Base-by-base conservation (phyloP, 1,284 basidiomycete species). In the Puccinia hordei region DNA sequence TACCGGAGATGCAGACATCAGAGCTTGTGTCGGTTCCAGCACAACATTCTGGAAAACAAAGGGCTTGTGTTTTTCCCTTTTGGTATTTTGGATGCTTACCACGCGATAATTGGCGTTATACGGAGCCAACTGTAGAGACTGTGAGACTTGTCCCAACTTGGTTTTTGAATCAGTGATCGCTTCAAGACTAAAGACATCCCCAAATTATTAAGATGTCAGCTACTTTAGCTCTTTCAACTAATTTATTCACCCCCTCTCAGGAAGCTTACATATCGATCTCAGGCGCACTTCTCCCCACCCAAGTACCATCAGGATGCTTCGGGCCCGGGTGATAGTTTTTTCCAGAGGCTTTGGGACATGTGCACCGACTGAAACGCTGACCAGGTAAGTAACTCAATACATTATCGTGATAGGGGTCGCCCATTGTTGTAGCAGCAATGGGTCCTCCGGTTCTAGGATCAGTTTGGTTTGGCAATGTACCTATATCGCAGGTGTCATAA, bases 391-490 rank as follows among this genome's bases (percentile, higher is more conserved):
- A 86, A 66, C 82, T 83, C 15, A 85, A 83, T n/a, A 76, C 79
- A 24, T 82, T 82, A 44, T 81, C 53, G 53, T 84, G 81, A 71
- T 85, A 84, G 0, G 33, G 73, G 55, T 72, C 72, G 4, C 84
- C 84, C 6, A 81, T 81, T 13, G 72, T 71, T 76, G 82, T 82
- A 10, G 82, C 84, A 1, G 82, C 83, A 0, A 73, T 55, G 0
- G 84, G 83, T 2, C 77, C 63, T 24, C 83, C 83, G 24, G 83
- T 83, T 76, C 83, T 84, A 6, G 83, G 81, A 59, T 82, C 83
- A 13, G 90, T 92, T 85, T 94, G 92, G 83, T 91, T 92, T 22
- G 91, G 90, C 85, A 92, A 90, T 0, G 94, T 96, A 9, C 95
- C 96, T 35, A 92, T 82, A 85, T 92, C 92, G 85, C 91, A 93